These are phyloP conservation scores for Drechmeria coniospora DNA, from an alignment of 2,329 filamentous ascomycete genomes.

Conservation along the genomic window DNA sequence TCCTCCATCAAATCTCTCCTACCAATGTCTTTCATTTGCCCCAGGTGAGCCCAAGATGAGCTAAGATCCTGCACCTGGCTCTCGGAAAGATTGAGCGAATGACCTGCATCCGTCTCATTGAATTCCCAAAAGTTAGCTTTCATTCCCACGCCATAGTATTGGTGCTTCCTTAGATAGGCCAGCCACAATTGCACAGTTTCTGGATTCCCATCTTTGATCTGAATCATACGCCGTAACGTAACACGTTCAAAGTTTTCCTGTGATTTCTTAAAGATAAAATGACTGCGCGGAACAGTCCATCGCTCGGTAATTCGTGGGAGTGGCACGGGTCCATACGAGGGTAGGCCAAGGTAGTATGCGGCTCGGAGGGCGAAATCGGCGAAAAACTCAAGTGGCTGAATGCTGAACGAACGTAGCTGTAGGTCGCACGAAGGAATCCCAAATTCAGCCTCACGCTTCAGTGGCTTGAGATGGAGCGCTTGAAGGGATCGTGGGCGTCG, in stretches of 20 bases:
- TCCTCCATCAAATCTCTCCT: conserved; percentile 42
- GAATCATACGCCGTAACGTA: conserved; percentile 71
- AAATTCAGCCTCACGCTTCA: conserved; percentile 58
- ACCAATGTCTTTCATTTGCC: conserved; percentile 32
- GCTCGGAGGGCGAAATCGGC: conserved; percentile 87
- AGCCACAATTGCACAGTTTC: conserved; percentile 86
- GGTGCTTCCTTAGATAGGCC: conserved; percentile 79
- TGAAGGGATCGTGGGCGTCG: conserved; percentile 68
- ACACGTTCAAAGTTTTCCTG: conserved; percentile 97
- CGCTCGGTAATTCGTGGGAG: conserved; percentile 76
- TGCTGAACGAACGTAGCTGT: conserved; percentile 79
- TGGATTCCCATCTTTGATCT: conserved; percentile 82
- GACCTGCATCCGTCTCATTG: conserved; percentile 43
- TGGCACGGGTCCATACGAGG: conserved; percentile 72
- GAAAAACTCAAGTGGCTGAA: conserved; percentile 87
- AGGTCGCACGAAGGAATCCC: conserved; percentile 80
- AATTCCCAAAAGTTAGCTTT: conserved; percentile 97
- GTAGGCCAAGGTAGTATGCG: conserved; percentile 82
- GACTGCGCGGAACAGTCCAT: conserved; percentile 81
- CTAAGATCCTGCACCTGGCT: conserved; percentile 21
- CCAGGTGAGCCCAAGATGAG: conserved; percentile 39
- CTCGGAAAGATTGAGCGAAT: conserved; percentile 11
- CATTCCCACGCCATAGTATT: conserved; percentile 94
- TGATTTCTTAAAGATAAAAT: conserved; percentile 93
- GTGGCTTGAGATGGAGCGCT: conserved; percentile 70